Percentiles rank a stretch among this genome's conserved stretches.
Conservation (phyloP, 352 stramenopile species). For the Halophytophthora polymorphica region DNA sequence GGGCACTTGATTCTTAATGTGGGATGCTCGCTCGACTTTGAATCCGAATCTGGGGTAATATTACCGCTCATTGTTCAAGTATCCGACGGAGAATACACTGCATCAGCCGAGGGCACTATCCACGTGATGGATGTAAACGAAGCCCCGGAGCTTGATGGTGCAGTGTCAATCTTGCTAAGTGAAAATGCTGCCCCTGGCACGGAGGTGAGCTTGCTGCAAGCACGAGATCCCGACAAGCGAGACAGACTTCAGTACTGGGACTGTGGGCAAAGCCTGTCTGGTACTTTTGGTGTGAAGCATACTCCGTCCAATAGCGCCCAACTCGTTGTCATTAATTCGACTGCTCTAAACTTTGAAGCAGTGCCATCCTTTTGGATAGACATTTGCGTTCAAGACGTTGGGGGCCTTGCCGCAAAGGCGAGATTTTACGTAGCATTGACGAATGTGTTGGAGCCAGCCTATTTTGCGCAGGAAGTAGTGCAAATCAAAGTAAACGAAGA, state of each 20-base stretch:
- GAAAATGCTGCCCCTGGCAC: slow-evolving; percentile 17
- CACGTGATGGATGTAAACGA: slow-evolving; percentile 50
- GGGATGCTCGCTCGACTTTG: slow-evolving; percentile 23
- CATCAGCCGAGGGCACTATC: slow-evolving; percentile 12
- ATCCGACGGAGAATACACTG: slow-evolving; percentile 33
- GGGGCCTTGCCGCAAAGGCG: slow-evolving; percentile 13
- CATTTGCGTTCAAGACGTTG: slow-evolving; percentile 43
- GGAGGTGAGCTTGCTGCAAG: slow-evolving; percentile 22
- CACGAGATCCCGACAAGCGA: slow-evolving; percentile 32
- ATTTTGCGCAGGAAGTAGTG: slow-evolving; percentile 27
- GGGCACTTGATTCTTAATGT: slow-evolving; percentile 15
- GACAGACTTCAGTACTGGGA: slow-evolving; percentile 38
- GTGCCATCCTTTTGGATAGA: slow-evolving; percentile 38
- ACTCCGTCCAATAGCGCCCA: slow-evolving; percentile 8
- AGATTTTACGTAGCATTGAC: slow-evolving; percentile 28
- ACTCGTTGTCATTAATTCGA: slow-evolving; percentile 36
- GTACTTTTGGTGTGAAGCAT: slow-evolving; percentile 30
- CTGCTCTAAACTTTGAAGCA: slow-evolving; percentile 38
- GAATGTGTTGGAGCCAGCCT: slow-evolving; percentile 54
- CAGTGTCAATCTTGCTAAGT: slow-evolving; percentile 1
- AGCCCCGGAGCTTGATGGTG: slow-evolving; percentile 7
- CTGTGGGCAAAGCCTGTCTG: slow-evolving; percentile 38
- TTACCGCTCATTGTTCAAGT: slow-evolving; percentile 26
- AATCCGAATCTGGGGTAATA: slow-evolving; percentile 11
- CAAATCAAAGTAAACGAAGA: slow-evolving; percentile 31